Base-by-base conservation (phyloP, 805 yeast species). In the Millerago galiae region DNA sequence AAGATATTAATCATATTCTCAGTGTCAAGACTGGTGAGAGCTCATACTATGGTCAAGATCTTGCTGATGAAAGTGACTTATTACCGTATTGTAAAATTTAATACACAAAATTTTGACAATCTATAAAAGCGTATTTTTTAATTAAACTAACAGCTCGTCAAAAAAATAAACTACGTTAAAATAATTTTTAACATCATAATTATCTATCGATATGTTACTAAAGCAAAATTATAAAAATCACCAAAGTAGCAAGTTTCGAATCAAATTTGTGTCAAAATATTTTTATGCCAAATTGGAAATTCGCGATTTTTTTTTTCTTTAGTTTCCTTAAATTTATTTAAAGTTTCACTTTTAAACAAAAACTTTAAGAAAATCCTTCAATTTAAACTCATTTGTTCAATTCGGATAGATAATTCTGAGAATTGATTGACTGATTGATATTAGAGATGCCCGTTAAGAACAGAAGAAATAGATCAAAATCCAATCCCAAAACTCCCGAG, bases 1-100 rank as follows among this genome's bases (percentile, higher is more conserved):
- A 42, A 2, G 68, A 65, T 44, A 68, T 47, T 24, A 51, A 51
- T 38, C 38, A 42, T 1, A 49, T 49, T 63, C 35, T 40, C 2
- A 35, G 32, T 14, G 44, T 47, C 10, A 15, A 42, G 13, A 42
- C 41, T 7, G 49, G 51, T 13, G 45, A 41, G 32, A 38, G 40
- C 13, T 42, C 51, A 7, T 49, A 44, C 47, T 84, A 83, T 17
- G 41, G 45, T 5, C 56, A 53, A 40, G 49, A 45, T 12, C 33
- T 48, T 11, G 37, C 53, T 5, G 11, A 10, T 30, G 33, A 30
- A 14, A 30, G 33, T 30, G 33, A 30, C 9, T 14, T 30, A 9
- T 11, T 10, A 11, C 10, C 13, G 9, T 4, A 26, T 3, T 26
- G 28, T 10, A 10, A 26, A 26, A 10, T 26, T 26, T 26, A 11